Evolutionary conservation across 148 eudicot species (phyloP).

Genomic region (Amaranthus hypochondriacus): DNA sequence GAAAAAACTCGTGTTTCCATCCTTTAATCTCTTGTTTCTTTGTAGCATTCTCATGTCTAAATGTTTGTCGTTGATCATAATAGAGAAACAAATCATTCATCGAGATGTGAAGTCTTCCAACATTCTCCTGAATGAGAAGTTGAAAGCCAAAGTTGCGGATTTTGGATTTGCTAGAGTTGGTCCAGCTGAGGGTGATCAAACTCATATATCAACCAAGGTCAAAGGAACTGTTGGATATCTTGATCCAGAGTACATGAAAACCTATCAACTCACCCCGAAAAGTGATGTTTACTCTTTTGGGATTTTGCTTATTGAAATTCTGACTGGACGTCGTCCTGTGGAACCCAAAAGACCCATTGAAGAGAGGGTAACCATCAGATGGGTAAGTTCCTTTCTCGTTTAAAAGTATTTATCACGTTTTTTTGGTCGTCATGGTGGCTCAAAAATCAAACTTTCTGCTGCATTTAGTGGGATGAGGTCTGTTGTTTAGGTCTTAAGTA

Average conservation of each 20-base stretch:
- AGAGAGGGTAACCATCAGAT: conserved; percentile 73
- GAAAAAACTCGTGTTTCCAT: neutral
- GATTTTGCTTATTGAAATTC: conserved; percentile 65
- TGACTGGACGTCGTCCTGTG: conserved; percentile 92
- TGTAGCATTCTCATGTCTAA: neutral
- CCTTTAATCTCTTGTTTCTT: neutral
- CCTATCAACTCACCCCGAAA: conserved; percentile 79
- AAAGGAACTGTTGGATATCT: conserved; percentile 97
- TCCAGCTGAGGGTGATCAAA: conserved; percentile 53
- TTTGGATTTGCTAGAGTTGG: conserved; percentile 97
- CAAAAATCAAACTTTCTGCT: neutral
- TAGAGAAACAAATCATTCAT: conserved; percentile 94
- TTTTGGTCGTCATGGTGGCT: neutral
- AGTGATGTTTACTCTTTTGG: conserved; percentile 98
- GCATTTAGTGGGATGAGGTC: neutral
- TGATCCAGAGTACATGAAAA: conserved; percentile 97
- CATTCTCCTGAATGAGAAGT: conserved; percentile 73
- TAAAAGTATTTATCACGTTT: neutral
- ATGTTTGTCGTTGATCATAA: conserved; percentile 11
- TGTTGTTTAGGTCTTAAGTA: no score
- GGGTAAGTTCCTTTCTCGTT: conserved; percentile 50
- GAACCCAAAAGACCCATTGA: conserved; percentile 58
- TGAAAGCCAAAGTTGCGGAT: conserved; percentile 95
- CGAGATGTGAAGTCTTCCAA: conserved; percentile 96
- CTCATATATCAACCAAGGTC: conserved; percentile 90